Evolutionary conservation across 129 eudicot species (phyloP), one percentile per base, ranked within the genome.

Genomic region (Artemisia argyi): DNA sequence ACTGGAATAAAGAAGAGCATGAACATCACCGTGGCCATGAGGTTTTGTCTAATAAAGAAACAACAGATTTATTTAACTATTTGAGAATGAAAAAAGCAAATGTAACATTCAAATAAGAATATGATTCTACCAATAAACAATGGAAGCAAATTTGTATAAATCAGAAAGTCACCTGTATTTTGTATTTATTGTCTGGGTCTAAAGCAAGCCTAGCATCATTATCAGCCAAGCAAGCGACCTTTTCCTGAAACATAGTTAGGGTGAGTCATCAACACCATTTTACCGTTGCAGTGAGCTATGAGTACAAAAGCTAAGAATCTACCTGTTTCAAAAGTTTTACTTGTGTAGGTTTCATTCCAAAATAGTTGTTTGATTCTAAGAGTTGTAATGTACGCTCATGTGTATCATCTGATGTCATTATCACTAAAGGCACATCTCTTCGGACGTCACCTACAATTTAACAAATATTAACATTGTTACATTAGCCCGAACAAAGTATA

Each of bases 401-500:
- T 62, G 98, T 94, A 77, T 94, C 98, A 83, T 94, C 98, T 63
- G 97, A 94, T 24, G 98, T 94, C 98, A 94, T 94, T 73, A 94
- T 94, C 32, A 81, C 97, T 64, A 94, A 79, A 76, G 98, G 98
- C 49, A 90, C 81, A 62, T 90, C 92, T 69, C 75, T 83, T 72
- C 65, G 82, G 77, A 75, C 63, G 61, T 82, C 87, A 73, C 86
- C 98, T 94, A 52, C 66, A 82, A 53, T 51, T 74, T 50, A 39
- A 57, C 81, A 61, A 52, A 48, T 61, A 28, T 1, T 15, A 8
- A 28, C 11, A 61, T 28, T 61, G n/a, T 28, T 42, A 22, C 47
- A 28, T 28, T 39, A 39, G 46, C 46, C 46, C 0, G 11, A 39
- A 39, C 2, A 7, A 39, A 39, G 46, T 39, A 39, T 39, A 39